A percentile compares a stretch with the other conserved stretches of the same genome.
Evolutionary conservation across 306 rosid species (phyloP).

Genomic region (Trifolium dubium): DNA sequence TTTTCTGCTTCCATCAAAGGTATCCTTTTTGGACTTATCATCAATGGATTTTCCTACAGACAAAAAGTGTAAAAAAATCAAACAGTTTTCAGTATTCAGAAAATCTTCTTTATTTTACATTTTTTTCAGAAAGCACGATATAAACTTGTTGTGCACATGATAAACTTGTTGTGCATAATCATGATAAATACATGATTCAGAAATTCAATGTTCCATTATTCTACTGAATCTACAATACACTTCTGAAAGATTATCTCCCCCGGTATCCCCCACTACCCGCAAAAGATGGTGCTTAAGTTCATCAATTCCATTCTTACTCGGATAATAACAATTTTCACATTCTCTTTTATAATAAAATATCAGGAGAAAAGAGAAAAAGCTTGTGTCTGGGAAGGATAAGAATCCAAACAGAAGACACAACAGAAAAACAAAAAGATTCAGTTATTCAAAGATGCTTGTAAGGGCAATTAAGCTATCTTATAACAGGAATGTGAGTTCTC

Average conservation of each 20-base stretch:
- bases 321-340: neutral
- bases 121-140: constrained; percentile 2
- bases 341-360: neutral
- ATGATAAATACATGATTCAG: neutral
- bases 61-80: constrained; percentile 22
- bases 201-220: neutral
- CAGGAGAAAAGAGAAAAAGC: neutral
- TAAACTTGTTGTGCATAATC: constrained; percentile 5
- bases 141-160: neutral
- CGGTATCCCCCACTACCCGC: no score
- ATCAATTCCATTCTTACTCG: neutral
- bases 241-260: neutral
- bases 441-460: neutral
- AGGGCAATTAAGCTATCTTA: neutral
- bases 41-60: constrained; percentile 68
- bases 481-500: neutral
- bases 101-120: neutral
- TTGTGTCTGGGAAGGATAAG: neutral
- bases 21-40: constrained; percentile 77
- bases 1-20: constrained; percentile 91
- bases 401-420: neutral
- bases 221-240: neutral
- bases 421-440: neutral
- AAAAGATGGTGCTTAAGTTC: no score
- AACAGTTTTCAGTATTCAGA: constrained; percentile 24